Percentiles rank a stretch among this genome's conserved stretches.
phyloP scores from a whole-genome alignment of 805 yeast genomes.

The Kockiozyma suomiensis region DNA sequence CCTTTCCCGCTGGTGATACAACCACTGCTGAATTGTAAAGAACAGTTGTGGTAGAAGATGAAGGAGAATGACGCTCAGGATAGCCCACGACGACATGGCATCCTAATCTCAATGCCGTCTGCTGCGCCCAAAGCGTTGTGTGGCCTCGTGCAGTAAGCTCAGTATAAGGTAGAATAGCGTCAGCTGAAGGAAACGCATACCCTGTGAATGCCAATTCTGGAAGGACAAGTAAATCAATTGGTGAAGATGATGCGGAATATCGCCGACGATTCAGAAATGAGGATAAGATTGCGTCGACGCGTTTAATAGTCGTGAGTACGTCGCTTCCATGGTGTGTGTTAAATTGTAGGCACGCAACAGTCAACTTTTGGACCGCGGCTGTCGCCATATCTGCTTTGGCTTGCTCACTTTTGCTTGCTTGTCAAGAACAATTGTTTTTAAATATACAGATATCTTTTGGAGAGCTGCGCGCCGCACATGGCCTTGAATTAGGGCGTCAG shows the following conservation, averaged over 20 bases:
- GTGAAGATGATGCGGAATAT: neutral
- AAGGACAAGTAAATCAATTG: constrained; percentile 64
- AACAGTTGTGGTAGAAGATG: neutral
- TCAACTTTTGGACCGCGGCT: constrained; percentile 5
- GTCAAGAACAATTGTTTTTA: too few species aligned
- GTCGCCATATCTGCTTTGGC: neutral
- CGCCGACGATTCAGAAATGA: neutral
- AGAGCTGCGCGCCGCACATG: too few species aligned
- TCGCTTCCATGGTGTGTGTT: constrained; percentile 27
- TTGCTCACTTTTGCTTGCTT: neutral
- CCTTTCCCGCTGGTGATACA: constrained; percentile 58
- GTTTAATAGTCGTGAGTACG: constrained; percentile 13
- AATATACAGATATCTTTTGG: too few species aligned
- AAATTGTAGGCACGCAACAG: constrained; percentile 27
- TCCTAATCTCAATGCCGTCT: constrained; percentile 36
- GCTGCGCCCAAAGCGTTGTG: constrained; percentile 59
- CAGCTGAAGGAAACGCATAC: constrained; percentile 60
- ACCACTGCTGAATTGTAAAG: constrained; percentile 75
- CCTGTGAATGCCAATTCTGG: constrained; percentile 81
- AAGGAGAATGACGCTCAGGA: constrained; percentile 56
- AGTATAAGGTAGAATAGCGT: constrained; percentile 59
- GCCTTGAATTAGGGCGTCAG: too few species aligned
- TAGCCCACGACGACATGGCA: constrained; percentile 62
- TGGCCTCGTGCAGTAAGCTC: constrained; percentile 54
- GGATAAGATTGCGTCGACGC: constrained; percentile 19